A percentile compares a stretch with the other conserved stretches of the same genome.
Conservation (phyloP, 164 flowering plant species). For the Umbilicus rupestris region DNA sequence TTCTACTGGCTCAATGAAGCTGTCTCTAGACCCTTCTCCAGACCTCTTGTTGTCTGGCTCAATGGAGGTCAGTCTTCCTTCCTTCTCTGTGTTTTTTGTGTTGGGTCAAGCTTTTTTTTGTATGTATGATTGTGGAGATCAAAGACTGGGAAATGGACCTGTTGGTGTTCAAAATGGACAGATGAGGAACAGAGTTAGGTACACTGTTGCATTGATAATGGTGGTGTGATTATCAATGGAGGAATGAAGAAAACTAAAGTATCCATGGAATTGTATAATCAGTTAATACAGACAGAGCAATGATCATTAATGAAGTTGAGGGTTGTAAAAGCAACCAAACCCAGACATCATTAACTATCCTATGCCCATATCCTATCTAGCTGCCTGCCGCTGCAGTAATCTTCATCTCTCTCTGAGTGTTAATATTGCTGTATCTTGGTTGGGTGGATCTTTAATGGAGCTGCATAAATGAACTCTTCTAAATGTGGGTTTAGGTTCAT, state of each 20-base stretch:
- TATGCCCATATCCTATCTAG: neutral
- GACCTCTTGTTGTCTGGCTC: slow-evolving; percentile 78
- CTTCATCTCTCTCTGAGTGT: slow-evolving; percentile 17
- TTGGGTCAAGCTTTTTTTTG: neutral
- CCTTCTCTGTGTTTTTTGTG: neutral
- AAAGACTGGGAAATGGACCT: no score
- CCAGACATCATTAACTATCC: slow-evolving; percentile 16
- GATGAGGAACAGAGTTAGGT: neutral
- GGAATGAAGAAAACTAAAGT: no score
- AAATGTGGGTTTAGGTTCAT: no score
- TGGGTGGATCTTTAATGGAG: slow-evolving; percentile 5
- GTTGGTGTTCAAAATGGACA: neutral
- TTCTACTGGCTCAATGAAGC: slow-evolving; percentile 87
- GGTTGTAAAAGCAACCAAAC: slow-evolving; percentile 22
- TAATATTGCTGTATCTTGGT: no score
- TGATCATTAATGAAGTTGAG: neutral
- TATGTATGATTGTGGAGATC: no score
- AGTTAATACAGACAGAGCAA: neutral
- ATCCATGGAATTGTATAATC: neutral
- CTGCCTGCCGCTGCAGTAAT: neutral
- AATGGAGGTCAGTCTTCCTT: slow-evolving; percentile 54
- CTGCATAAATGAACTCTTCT: no score
- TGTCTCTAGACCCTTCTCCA: slow-evolving; percentile 29
- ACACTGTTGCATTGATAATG: neutral
- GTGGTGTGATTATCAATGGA: no score